Evolutionary conservation across 495 filamentous ascomycete species (phyloP), one percentile per base, ranked within the genome.

Genomic region (Neurospora discreta): DNA sequence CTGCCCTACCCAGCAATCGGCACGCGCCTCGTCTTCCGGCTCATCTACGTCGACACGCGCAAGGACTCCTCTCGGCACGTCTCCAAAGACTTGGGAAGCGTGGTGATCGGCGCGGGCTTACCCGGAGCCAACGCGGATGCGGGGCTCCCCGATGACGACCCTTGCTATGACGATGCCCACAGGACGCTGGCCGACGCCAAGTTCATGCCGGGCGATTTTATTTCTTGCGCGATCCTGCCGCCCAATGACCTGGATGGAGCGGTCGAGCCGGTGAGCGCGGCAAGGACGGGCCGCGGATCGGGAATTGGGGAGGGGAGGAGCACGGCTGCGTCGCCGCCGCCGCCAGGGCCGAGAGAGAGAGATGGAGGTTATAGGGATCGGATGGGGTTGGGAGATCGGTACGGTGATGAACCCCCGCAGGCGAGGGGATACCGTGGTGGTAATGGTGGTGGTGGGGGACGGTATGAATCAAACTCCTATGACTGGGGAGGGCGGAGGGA

Each of bases 131-230:
- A 68, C 0, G 26, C 18, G 8, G 75, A 67, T 15, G 67, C 70
- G 3, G 68, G 38, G 0, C 23, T 60, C 0, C 5, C 23, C 6
- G 52, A 60, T 13, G 71, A 42, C 20, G 70, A 58, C 0, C 26
- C 26, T 3, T 68, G 39, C 15, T 39, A 40, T 23, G 67, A 70
- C 33, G 75, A 77, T 41, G n/a, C 85, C 86, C 52, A 90, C 11
- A 94, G 90, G 81, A 92, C 91, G 58, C 81, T 98, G 46, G 81
- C 82, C 67, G 93, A 96, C 58, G 88, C 86, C 41, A 84, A 88
- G 36, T 97, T 97, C 75, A 90, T 98, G 39, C 89, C 94, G 72
- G 95, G 95, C 0, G 95, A 97, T 81, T 97, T 90, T 78, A 86
- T 98, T 30, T 89, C 89, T 71, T 93, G 91, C 78, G 91, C 92